Evolutionary conservation across 768 basidiomycete genomes (phyloP), one percentile per base, ranked within the genome.

Genomic region (Leucocoprinus sp.): DNA sequence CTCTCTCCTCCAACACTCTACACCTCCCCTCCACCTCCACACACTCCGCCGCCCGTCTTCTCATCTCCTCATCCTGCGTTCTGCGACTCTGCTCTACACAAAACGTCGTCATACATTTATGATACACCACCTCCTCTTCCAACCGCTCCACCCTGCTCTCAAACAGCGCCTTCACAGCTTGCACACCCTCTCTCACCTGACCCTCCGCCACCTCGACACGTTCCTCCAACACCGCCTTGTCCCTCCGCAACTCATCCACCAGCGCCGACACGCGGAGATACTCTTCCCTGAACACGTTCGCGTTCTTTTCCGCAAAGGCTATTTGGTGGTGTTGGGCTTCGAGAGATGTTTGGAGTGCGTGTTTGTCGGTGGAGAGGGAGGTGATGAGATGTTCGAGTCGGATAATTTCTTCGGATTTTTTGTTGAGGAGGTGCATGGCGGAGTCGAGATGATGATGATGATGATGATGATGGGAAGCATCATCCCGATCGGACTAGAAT

Each of bases 131-230:
- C 24, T 83, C 77, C 3, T 60, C 68, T 49, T 76, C 69, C 18
- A 82, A 56, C 15, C 60, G 58, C 48, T 70, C 60, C 21, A 76
- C 53, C 11, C 73, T 69, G 38, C 60, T 60, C 52, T 74, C 69
- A 50, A 74, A 80, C 12, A 72, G 69, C 2, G 62, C 60, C 50
- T 67, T 71, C n/a, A 83, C 64, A 43, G 67, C 60, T 5, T 64
- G 68, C 3, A 85, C 68, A 2, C 83, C 84, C 6, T 67, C 68
- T n/a, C 54, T 60, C 0, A 75, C 73, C 55, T 80, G 81, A 8
- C 60, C 66, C 55, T 78, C 75, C 3, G 80, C 75, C 19, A 78
- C 68, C 54, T 62, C 55, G 6, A 58, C 62, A 19, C 70, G 71
- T 45, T 71, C 57, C 56, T 72, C 66, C 19, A 83, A 61, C 11